Evolutionary conservation across 306 rosid species (phyloP).

Genomic region (Vigna angularis): DNA sequence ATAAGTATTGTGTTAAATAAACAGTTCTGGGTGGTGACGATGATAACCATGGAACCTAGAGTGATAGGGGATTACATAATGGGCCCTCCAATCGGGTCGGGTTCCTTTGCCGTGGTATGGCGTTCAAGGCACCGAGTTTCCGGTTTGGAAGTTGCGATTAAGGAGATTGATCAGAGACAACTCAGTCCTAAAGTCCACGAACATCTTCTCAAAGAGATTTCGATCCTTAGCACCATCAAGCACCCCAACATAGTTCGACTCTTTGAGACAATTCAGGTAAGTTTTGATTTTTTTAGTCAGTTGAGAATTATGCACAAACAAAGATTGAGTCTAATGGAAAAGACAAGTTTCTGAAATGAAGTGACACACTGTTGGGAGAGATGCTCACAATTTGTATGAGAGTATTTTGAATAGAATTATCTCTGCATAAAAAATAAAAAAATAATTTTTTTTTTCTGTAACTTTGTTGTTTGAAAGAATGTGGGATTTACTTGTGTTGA

Average conservation of each 20-base stretch:
- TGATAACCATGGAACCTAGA: constrained; percentile 60
- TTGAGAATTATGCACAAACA: background rate
- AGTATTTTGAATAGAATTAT: background rate
- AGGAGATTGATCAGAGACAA: constrained; percentile 74
- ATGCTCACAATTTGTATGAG: too few species aligned
- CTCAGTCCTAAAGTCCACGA: constrained; percentile 77
- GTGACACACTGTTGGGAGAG: too few species aligned
- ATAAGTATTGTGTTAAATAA: background rate
- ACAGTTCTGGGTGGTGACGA: constrained; percentile 37
- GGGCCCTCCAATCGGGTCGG: constrained; percentile 80
- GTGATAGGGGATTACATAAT: constrained; percentile 80
- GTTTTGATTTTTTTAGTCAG: background rate
- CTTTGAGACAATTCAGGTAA: constrained; percentile 72
- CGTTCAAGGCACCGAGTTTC: constrained; percentile 66
- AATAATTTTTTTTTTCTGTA: too few species aligned
- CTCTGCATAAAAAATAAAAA: too few species aligned
- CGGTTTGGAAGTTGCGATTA: constrained; percentile 85
- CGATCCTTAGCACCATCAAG: constrained; percentile 79
- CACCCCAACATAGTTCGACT: constrained; percentile 87
- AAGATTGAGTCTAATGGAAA: background rate
- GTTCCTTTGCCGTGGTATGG: constrained; percentile 95
- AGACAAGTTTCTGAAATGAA: too few species aligned
- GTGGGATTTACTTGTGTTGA: too few species aligned
- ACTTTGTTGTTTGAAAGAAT: too few species aligned
- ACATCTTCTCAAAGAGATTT: constrained; percentile 76